Base-by-base conservation (phyloP, 352 stramenopile species). In the Globisporangium nodosum region DNA sequence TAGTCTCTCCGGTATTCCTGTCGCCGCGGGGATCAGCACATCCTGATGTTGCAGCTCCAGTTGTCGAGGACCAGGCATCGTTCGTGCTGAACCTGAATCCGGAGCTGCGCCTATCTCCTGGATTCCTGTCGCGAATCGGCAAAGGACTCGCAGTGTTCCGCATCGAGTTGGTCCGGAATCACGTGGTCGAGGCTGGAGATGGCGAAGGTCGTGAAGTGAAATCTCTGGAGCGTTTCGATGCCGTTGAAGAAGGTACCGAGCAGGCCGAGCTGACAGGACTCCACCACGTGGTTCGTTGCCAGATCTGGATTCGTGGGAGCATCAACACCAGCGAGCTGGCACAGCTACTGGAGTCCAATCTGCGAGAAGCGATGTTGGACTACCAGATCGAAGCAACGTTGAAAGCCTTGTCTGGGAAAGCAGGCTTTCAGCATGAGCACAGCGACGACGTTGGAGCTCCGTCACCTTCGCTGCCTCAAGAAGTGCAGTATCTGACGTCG, bases 61-160 rank as follows among this genome's bases (percentile, higher is more conserved):
- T 47, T 24, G 20, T 18, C 12, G 20, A 54, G 31, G 77, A 72
- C 15, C 66, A 87, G 1, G 66, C 70, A 18, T 76, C 76, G 3
- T 95, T 92, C 40, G 78, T 91, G 27, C 56, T 95, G 49, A 95
- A 95, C 56, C 52, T 95, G 47, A 95, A 93, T 35, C 81, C 85
- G 1, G 85, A 95, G 59, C 66, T 95, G 40, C 76, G 85, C 5
- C 69, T 91, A 16, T 89, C 83, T 4, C 76, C 77, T 54, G 77
- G 72, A 4, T 95, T 93, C 64, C 58, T 93, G 52, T 84, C 83
- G 2, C 69, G 71, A 8, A 78, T 92, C 15, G 85, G 85, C 37
- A 93, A 90, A 60, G 85, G 85, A 0, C 71, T 95, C 42, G 82
- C 81, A 30, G 62, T 93, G 9, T 69, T 93, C 40, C 65, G 69